Evolutionary conservation across 139 green algal species (phyloP), one percentile per base, ranked within the genome.

Genomic region (Microglena sp.): DNA sequence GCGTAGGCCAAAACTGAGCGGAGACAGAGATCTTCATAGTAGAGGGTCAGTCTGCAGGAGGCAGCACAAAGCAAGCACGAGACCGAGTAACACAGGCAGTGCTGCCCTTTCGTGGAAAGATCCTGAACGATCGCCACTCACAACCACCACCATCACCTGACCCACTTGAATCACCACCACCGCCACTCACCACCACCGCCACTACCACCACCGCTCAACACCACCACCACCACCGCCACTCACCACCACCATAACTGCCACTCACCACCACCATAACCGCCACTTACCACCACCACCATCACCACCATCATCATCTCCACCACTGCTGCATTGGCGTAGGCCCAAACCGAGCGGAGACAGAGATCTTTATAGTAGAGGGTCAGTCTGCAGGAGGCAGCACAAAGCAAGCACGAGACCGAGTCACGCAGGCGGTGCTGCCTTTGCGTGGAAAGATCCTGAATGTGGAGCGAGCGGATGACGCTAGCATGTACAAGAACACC

Each of bases 321-420:
- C n/a, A n/a, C n/a, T n/a, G 59, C 40, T 11, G 40, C 40, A 50
- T 50, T n/a, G 50, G 22, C 45, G 32, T 54, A 74, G 67, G 43
- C 55, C 58, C 62, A 22, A 43, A 68, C 0, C 35, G 56, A 0
- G 30, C 50, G 2, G 67, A 68, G 15, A 83, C 64, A 0, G 93
- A 99, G 77, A 92, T 99, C 15, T 99, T 98, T 76, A 70, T 99
- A 0, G 93, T 99, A 34, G 93, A 99, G 76, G 93, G 93, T 1
- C 93, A 99, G 82, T 96, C 86, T 30, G 89, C 89, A 46, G 93
- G 93, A 3, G 93, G 93, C 55, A 93, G 80, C 66, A 87, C 93
- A 31, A 98, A 98, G 77, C 91, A 97, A 74, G 93, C 86, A 0
- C 72, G 93, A 0, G 90, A 98, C 74, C 69, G 93, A 1, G 43